Percentiles rank a stretch among this genome's conserved stretches.
Evolutionary conservation across 805 yeast species (phyloP).

Genomic region (Yamadazyma insecticola): DNA sequence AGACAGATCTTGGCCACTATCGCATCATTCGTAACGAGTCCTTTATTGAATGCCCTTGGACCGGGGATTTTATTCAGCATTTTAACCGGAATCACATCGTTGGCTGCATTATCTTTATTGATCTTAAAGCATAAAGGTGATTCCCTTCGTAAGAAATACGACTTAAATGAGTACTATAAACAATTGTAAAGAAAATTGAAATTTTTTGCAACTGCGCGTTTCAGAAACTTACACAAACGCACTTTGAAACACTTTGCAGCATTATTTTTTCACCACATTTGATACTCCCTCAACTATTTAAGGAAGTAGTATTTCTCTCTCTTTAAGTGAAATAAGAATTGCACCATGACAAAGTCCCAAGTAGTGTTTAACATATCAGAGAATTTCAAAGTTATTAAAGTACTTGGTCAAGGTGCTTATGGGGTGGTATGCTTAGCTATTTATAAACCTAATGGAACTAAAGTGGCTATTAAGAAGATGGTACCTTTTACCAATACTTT

Average conservation of each 20-base stretch:
- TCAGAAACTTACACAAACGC: not conserved
- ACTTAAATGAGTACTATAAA: constrained; percentile 55
- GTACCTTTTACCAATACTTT: constrained; percentile 64
- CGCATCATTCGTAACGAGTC: constrained; percentile 73
- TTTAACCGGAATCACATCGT: constrained; percentile 52
- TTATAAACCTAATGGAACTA: constrained; percentile 54
- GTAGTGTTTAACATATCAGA: constrained; percentile 58
- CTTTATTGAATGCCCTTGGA: constrained; percentile 62
- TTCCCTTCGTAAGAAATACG: constrained; percentile 60
- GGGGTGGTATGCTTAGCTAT: constrained; percentile 72
- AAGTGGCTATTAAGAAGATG: constrained; percentile 75
- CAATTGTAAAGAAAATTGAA: constrained; percentile 21
- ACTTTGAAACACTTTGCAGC: too few species aligned
- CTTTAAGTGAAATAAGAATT: too few species aligned
- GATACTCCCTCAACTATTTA: too few species aligned
- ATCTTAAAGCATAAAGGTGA: constrained; percentile 53
- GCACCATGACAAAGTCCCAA: too few species aligned
- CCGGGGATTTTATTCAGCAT: constrained; percentile 68
- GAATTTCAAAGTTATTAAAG: constrained; percentile 53
- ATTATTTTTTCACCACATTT: too few species aligned
- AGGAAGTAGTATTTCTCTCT: too few species aligned
- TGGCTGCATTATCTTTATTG: constrained; percentile 37
- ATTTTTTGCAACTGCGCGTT: not conserved
- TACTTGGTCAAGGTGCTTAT: constrained; percentile 79
- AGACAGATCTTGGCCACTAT: constrained; percentile 71